Base-by-base conservation (phyloP, 2,329 filamentous ascomycete genomes). In the Neofusicoccum sp. region DNA sequence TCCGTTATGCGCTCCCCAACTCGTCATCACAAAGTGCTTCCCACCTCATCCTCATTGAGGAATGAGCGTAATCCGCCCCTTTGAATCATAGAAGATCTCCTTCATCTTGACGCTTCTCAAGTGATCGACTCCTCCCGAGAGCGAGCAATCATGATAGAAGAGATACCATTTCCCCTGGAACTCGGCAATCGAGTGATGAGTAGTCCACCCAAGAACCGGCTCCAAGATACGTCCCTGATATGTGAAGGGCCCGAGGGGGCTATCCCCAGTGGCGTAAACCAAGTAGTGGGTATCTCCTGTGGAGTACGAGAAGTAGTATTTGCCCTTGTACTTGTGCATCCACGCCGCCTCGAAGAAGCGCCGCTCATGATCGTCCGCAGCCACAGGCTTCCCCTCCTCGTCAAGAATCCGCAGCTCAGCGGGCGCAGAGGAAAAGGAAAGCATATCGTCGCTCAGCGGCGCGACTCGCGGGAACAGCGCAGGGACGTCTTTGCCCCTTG, bases 321-420 rank as follows among this genome's bases (percentile, higher is more conserved):
- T 82, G 1, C 82, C 87, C 0, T 82, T 76, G 69, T 85, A 84
- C 79, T 89, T 90, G 77, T 92, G 89, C 80, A 91, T 79, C 89
- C 89, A 92, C 2, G 89, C 86, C 0, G 89, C 89, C 76, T 93
- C 89, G 71, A 93, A 92, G 80, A 93, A 93, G 6, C 89, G 82
- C 14, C 87, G 75, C 62, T 88, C 87, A 70, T 92, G 89, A 72
- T 92, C 88, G 66, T 87, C 83, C 8, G 86, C 86, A 1, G 75
- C 68, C 53, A 92, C 77, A 0, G 82, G 84, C 69, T 82, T 71
- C 5, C 84, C 84, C 3, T 81, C 82, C 66, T 87, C 84, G 44
- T 85, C 88, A 6, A 90, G 76, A 66, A 93, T 89, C 20, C 79
- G 73, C 1, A 91, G 73, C 65, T 90, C 86, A 4, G 79, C 77